Percentiles rank a stretch among this genome's conserved stretches.
Evolutionary conservation across 2,329 filamentous ascomycete species (phyloP).

Genomic region (Aureobasidium sp.): DNA sequence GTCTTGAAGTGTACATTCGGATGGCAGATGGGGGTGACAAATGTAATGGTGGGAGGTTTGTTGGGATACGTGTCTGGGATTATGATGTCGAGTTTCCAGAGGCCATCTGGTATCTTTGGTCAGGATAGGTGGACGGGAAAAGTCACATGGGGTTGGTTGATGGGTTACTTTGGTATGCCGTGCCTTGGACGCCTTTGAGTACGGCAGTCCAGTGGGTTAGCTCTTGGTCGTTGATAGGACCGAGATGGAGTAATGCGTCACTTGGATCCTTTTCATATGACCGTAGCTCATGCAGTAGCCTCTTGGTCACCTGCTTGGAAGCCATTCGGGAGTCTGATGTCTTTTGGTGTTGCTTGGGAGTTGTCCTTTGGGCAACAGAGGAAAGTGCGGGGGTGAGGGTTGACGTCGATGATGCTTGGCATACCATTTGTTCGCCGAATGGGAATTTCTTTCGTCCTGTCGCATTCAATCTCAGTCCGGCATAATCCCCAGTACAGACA

Average conservation of each 20-base stretch:
- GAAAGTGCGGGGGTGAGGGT: not conserved
- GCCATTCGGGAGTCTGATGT: not conserved
- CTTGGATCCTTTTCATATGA: conserved; percentile 51
- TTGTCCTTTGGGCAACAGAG: not conserved
- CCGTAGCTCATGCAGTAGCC: conserved; percentile 56
- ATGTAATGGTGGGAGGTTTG: conserved; percentile 67
- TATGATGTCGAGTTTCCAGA: conserved; percentile 73
- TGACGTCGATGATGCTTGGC: conserved; percentile 1
- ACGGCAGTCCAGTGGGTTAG: conserved; percentile 55
- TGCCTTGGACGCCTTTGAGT: conserved; percentile 51
- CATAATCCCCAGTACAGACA: not conserved
- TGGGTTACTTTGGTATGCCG: conserved; percentile 52
- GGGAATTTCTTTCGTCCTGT: conserved; percentile 3
- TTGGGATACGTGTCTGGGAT: conserved; percentile 76
- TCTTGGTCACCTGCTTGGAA: conserved; percentile 39
- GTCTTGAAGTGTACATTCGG: conserved; percentile 68
- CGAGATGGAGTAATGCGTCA: conserved; percentile 49
- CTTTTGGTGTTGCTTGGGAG: not conserved
- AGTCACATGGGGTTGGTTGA: not conserved
- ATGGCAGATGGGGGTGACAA: conserved; percentile 79
- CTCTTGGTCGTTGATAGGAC: conserved; percentile 50
- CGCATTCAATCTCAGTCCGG: not conserved
- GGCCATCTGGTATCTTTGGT: conserved; percentile 49
- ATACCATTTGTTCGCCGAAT: not conserved
- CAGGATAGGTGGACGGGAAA: not conserved